Evolutionary conservation across 306 rosid species (phyloP), one percentile per base, ranked within the genome.

Genomic region (Clitoria ternatea): DNA sequence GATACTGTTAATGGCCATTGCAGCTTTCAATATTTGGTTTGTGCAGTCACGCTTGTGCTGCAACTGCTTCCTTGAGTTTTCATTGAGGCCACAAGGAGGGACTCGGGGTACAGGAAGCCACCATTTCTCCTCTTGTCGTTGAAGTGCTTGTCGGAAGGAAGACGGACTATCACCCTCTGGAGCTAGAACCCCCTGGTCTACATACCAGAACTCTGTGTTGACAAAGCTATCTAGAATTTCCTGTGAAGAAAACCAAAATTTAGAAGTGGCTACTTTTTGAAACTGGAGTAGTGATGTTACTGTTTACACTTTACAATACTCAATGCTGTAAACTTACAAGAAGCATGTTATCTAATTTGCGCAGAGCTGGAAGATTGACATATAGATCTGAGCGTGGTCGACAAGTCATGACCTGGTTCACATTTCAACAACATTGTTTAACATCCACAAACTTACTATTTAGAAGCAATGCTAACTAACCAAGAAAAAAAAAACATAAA

Each of bases 81-180:
- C 92, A 4, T 79, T 77, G 72, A 95, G 96, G 44, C 97, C 99
- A 11, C 89, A 86, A 2, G 96, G 76, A 70, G 99, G 97, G 47
- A 89, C 96, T 44, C 91, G 86, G 4, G 97, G 99, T 5, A 91
- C 96, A 5, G 97, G 97, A 59, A 95, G 89, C 99, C 97, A 95
- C 97, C 99, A 91, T 64, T 91, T 95, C 54, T 87, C 99, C 69
- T 95, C 97, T 68, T 91, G 97, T 10, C 96, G 87, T 73, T 93
- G 87, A 50, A 93, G 90, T 1, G 85, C 85, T 83, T 80, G 85
- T 53, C 81, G 82, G 54, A 87, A 86, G 62, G 96, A 83, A 52
- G 89, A 78, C 49, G 96, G 85, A 11, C 89, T 90, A 69, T 84
- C 91, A 12, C 67, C 77, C 30, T 89, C 96, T n/a, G 83, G 83